A percentile compares a stretch with the other conserved stretches of the same genome.
Evolutionary conservation across 1,139 yeast species (phyloP).

Genomic region (Arxiozyma slooffiae): DNA sequence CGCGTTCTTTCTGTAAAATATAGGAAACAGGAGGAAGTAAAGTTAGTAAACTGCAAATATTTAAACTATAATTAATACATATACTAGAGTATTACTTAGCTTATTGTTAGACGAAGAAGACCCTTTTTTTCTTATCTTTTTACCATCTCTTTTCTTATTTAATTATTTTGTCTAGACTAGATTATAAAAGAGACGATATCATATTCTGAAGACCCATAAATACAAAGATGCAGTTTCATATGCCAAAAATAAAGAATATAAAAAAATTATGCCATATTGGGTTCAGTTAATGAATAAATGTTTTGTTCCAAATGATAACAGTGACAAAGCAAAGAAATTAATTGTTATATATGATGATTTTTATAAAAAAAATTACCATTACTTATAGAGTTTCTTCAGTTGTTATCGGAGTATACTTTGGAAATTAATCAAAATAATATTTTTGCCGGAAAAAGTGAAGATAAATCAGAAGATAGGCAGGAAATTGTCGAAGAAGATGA

Average conservation of each 20-base stretch:
- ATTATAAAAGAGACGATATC: not conserved
- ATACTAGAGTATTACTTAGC: too few species aligned
- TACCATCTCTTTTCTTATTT: too few species aligned
- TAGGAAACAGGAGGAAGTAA: too few species aligned
- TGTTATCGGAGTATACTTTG: slow-evolving; percentile 71
- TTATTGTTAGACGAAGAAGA: too few species aligned
- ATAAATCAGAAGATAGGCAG: slow-evolving; percentile 27
- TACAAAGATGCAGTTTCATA: not conserved
- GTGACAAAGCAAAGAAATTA: not conserved
- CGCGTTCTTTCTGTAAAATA: too few species aligned
- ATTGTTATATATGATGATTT: not conserved
- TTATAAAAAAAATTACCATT: not conserved
- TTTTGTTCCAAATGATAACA: not conserved
- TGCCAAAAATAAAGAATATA: not conserved
- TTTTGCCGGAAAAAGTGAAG: slow-evolving; percentile 14
- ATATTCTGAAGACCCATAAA: not conserved
- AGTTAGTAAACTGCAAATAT: too few species aligned
- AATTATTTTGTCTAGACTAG: too few species aligned
- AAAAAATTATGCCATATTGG: slow-evolving; percentile 1
- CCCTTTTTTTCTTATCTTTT: too few species aligned
- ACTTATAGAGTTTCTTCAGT: slow-evolving; percentile 18
- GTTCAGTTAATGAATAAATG: slow-evolving; percentile 1
- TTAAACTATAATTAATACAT: too few species aligned
- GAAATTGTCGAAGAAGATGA: slow-evolving; percentile 26
- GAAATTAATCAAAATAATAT: slow-evolving; percentile 42